Percentiles rank a stretch among this genome's conserved stretches.
phyloP scores from a whole-genome alignment of 768 basidiomycete species.

The Lentinula raphanica region DNA sequence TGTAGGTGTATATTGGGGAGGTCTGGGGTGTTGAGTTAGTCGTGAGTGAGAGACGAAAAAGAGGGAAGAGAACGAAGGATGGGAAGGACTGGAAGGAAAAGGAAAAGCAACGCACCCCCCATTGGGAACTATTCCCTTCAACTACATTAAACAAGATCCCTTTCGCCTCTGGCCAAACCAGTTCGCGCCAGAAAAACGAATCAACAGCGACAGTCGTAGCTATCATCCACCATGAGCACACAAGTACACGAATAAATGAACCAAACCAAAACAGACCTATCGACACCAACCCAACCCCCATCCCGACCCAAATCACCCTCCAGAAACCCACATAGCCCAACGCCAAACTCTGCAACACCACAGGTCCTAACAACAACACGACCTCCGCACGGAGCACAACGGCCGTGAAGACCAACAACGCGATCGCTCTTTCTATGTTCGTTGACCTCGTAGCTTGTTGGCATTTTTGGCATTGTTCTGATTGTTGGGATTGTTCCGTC shows the following conservation, averaged over 20 bases:
- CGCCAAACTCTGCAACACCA: constrained; percentile 51
- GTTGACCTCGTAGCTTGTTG: too few species aligned
- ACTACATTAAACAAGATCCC: constrained; percentile 81
- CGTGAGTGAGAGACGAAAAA: neutral
- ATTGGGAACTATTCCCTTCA: constrained; percentile 80
- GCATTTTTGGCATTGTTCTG: too few species aligned
- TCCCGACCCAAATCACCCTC: constrained; percentile 43
- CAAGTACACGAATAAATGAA: neutral
- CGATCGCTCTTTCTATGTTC: constrained; percentile 39
- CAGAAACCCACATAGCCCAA: constrained; percentile 36
- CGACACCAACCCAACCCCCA: constrained; percentile 43
- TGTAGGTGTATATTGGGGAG: constrained; percentile 66
- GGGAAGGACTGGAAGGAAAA: too few species aligned
- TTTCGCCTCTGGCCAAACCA: constrained; percentile 84
- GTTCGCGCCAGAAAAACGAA: constrained; percentile 81
- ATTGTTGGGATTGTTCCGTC: too few species aligned
- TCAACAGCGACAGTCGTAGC: constrained; percentile 65
- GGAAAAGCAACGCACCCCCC: constrained; percentile 78
- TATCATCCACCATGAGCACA: constrained; percentile 22
- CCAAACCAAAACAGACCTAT: constrained; percentile 36
- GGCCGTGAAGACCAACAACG: constrained; percentile 59
- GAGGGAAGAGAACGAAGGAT: too few species aligned
- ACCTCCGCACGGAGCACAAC: constrained; percentile 81
- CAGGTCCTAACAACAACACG: constrained; percentile 54
- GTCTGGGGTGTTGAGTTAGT: constrained; percentile 35